phyloP scores from a whole-genome alignment of 371 early-diverging fungal species.

The Sporodiniella umbellata region DNA sequence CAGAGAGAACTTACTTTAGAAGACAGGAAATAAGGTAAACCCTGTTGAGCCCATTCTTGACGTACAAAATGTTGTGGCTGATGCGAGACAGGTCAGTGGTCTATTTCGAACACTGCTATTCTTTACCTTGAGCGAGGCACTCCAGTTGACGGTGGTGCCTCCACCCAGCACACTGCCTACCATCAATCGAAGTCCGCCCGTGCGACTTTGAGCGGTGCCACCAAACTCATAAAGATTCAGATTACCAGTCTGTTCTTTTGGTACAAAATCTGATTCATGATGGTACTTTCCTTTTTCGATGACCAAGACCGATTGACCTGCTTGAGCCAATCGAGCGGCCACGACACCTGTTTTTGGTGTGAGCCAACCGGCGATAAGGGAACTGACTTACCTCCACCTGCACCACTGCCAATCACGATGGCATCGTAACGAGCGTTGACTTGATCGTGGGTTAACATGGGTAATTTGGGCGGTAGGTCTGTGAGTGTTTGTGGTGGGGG shows the following conservation, averaged over 20 bases:
- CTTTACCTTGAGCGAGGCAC: conserved; percentile 62
- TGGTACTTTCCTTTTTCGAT: conserved; percentile 70
- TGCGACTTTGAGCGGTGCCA: conserved; percentile 34
- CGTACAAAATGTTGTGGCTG: conserved; percentile 59
- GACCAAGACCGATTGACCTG: conserved; percentile 70
- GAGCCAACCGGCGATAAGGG: too few relatives aligned
- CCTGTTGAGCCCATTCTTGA: conserved; percentile 70
- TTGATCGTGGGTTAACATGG: too few relatives aligned
- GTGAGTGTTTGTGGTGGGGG: too few relatives aligned
- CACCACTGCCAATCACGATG: conserved; percentile 74
- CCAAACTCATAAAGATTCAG: conserved; percentile 51
- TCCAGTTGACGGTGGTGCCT: conserved; percentile 69
- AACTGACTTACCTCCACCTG: conserved; percentile 72
- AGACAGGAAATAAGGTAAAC: conserved; percentile 56
- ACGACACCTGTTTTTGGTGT: conserved; percentile 55
- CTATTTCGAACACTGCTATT: neutral
- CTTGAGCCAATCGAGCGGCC: conserved; percentile 67
- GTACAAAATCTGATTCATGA: conserved; percentile 49
- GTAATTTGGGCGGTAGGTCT: too few relatives aligned
- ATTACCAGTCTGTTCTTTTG: conserved; percentile 46
- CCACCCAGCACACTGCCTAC: conserved; percentile 72
- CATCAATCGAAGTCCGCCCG: conserved; percentile 48
- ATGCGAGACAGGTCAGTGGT: neutral
- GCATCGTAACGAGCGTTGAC: conserved; percentile 49
- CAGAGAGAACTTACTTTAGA: conserved; percentile 27